Evolutionary conservation across 1,284 basidiomycete species (phyloP).

Genomic region (Apiotrichum veenhuisii): DNA sequence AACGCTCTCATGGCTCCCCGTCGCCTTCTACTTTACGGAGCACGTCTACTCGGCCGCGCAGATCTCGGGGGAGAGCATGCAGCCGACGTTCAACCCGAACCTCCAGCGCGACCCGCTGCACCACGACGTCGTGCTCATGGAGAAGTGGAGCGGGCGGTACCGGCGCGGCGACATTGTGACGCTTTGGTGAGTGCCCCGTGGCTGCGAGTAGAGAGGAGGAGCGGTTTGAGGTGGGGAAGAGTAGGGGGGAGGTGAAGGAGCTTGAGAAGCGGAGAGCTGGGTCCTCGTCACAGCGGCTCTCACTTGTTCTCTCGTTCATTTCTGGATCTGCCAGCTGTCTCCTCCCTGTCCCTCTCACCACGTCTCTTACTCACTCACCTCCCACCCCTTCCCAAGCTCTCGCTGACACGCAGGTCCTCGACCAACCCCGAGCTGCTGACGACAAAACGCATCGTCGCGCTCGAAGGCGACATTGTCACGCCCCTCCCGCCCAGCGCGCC

Average conservation of each 20-base stretch:
- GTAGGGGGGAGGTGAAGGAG: background rate
- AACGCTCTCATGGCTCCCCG: conserved; percentile 53
- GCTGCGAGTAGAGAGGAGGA: background rate
- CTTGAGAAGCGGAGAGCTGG: too few relatives aligned
- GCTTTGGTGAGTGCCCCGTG: conserved; percentile 41
- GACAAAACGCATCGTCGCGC: conserved; percentile 56
- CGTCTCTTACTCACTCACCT: background rate
- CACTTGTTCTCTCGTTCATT: too few relatives aligned
- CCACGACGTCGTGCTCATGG: conserved; percentile 54
- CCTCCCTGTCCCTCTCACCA: too few relatives aligned
- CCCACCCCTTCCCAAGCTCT: background rate
- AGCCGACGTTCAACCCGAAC: conserved; percentile 53
- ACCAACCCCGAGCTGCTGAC: conserved; percentile 51
- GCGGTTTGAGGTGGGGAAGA: background rate
- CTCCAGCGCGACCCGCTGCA: conserved; percentile 38
- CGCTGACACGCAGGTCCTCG: conserved; percentile 48
- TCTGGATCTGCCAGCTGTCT: too few relatives aligned
- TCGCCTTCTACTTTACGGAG: conserved; percentile 52
- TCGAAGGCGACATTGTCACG: conserved; percentile 54
- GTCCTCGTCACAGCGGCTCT: too few relatives aligned
- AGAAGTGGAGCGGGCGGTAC: conserved; percentile 47
- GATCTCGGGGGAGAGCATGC: conserved; percentile 52
- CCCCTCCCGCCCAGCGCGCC: conserved; percentile 47
- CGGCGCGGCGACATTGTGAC: conserved; percentile 55
- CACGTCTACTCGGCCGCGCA: conserved; percentile 52